Evolutionary conservation across 1,139 yeast species (phyloP), one percentile per base, ranked within the genome.

Genomic region (Blastobotrys raffinosifermentans): DNA sequence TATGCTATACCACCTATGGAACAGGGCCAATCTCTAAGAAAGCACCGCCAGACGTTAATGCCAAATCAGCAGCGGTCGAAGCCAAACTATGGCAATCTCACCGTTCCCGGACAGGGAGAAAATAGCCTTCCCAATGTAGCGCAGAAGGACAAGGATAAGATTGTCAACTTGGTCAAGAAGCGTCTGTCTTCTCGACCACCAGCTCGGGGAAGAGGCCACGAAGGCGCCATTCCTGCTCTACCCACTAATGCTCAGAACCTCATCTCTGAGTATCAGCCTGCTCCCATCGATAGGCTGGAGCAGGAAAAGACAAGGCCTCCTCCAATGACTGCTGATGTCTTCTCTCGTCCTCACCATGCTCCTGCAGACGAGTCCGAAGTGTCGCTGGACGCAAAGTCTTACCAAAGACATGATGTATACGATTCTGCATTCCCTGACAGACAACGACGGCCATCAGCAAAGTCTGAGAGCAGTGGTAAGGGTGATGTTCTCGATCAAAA

Each of bases 41-140:
- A 53, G 40, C 58, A 56, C 35, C 44, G 60, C 16, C 60, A 54
- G 45, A 56, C 58, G 19, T 35, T 55, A 23, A 35, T 49, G 5
- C 49, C 57, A 3, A 47, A 44, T 11, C 41, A 41, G 11, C 38
- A 34, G 10, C 39, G 43, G 6, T 35, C 32, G 9, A 39, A 45
- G 32, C 45, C 44, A 19, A 41, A 40, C 26, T 50, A 51, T 39
- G 52, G 47, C 11, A 37, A 41, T 14, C 39, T 49, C 14, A 27
- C 40, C 23, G 52, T 43, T n/a, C 46, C 47, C 11, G 46, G 44
- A 7, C 40, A 36, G 22, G 41, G 35, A 18, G 48, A 43, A n/a
- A n/a, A n/a, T n/a, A n/a, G n/a, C n/a, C 38, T 50, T 29, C 55
- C 53, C 2, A 35, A 48, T 4, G 55, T 51, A 6, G 51, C 43